Base-by-base conservation (phyloP, 148 eudicot species). In the Rheum nobile region DNA sequence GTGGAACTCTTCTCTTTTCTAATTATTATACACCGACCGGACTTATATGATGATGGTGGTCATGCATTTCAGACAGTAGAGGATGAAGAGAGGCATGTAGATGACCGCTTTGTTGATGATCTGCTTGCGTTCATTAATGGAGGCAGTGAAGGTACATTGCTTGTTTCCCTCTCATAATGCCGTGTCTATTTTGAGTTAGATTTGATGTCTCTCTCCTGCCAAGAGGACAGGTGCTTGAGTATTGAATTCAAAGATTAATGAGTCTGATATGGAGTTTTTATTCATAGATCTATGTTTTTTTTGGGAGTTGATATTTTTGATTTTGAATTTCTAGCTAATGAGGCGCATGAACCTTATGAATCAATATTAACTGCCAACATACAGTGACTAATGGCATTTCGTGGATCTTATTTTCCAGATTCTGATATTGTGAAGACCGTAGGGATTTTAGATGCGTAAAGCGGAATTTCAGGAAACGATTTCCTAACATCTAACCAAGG, bases 31-130 rank as follows among this genome's bases (percentile, higher is more conserved):
- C 31, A 13, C 3, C 14, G 7, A 14, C 41, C 6, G 21, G 13
- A 48, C n/a, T 28, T 61, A 37, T 69, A 41, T 76, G 42, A 42
- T 67, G 42, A 26, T 80, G 71, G 55, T 74, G 72, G 37, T 14
- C n/a, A 50, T 76, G 43, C 22, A 39, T 79, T 75, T 80, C 83
- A 93, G 98, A 85, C 81, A 72, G 80, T 80, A 59, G 91, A 86
- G 76, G 80, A 74, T 52, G 98, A 83, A 80, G 92, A 85, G 78
- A 82, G 85, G 79, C 90, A 65, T 74, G 84, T 59, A 65, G 98
- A 93, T 82, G 87, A 89, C 52, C 96, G 98, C 34, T 90, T 94
- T 2, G 85, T 93, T 75, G 98, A 93, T 80, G 98, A 93, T 76
- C 80, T 93, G 17, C 77, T 93, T 77, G 89, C 96, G 44, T 93